A percentile compares a stretch with the other conserved stretches of the same genome.
Conservation (phyloP, 2,329 filamentous ascomycete species). For the Spiromastix sp. region DNA sequence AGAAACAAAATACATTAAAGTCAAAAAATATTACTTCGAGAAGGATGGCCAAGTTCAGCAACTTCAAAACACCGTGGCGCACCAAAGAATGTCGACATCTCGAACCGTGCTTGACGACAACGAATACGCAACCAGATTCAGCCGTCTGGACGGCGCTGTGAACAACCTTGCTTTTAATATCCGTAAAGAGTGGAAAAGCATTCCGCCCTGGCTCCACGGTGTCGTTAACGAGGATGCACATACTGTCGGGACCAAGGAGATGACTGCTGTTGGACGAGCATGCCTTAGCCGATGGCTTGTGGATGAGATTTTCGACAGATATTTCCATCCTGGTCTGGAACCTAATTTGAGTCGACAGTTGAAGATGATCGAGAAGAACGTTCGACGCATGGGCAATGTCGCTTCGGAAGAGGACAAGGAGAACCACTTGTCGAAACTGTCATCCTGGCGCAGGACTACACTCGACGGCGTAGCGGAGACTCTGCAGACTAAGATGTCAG, state of each 20-base stretch:
- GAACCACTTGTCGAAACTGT: constrained; percentile 73
- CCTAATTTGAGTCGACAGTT: constrained; percentile 63
- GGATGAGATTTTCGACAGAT: constrained; percentile 81
- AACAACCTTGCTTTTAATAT: constrained; percentile 94
- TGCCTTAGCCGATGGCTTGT: constrained; percentile 83
- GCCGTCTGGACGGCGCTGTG: constrained; percentile 82
- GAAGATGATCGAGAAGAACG: constrained; percentile 79
- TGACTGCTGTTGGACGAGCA: constrained; percentile 88
- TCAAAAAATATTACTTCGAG: constrained; percentile 96
- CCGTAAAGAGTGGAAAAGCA: constrained; percentile 78
- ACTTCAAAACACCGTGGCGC: constrained; percentile 92
- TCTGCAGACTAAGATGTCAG: constrained; percentile 55
- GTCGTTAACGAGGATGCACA: constrained; percentile 80
- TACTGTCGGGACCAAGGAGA: constrained; percentile 84
- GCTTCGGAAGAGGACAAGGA: constrained; percentile 81
- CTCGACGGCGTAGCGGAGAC: constrained; percentile 74
- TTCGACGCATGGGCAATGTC: constrained; percentile 63
- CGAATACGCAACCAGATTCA: constrained; percentile 84
- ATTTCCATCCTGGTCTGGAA: constrained; percentile 86
- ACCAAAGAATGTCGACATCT: constrained; percentile 88
- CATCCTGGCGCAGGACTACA: constrained; percentile 88
- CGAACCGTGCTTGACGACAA: constrained; percentile 90
- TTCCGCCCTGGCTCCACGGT: constrained; percentile 69
- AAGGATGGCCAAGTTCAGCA: constrained; percentile 83
- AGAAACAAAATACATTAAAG: constrained; percentile 96